Evolutionary conservation across 352 stramenopile species (phyloP), one percentile per base, ranked within the genome.

Genomic region (Phytophthora sansomeana): DNA sequence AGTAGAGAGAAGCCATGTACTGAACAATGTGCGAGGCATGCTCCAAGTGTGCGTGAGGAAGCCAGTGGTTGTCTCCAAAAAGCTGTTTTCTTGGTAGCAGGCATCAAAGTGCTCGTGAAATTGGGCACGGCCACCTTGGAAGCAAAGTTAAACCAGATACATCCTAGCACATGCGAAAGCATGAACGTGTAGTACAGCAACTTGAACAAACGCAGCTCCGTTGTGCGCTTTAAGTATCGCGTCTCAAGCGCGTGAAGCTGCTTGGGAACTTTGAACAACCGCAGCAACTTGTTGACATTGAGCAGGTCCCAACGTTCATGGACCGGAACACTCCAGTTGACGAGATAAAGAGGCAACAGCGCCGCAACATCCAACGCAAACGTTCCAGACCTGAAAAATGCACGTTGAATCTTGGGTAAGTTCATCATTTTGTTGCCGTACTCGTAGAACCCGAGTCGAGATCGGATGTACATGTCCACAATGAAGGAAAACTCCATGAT

Each of bases 181-280:
- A 92, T 58, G 47, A 90, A 90, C 0, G 75, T 87, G 61, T 90
- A 92, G 70, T 90, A 92, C 0, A 92, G 58, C 9, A 92, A 54
- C 62, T 89, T 91, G 64, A 87, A 86, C 10, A 92, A 32, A 0
- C 81, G 80, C 5, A 92, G 43, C 28, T 92, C 80, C 0, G 78
- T 59, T 1, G 80, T 91, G 8, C 72, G 69, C 58, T 88, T 90
- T 3, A 90, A 48, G 47, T 87, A 91, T 32, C 80, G 75, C 48
- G 76, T 87, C 38, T 91, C 79, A 1, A 89, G 73, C 4, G 72
- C 77, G 6, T 50, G 58, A 7, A 91, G 72, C 30, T 89, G 79
- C 0, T 28, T 74, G 0, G 81, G 78, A 2, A 89, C 77, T 39
- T 89, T 91, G 17, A 74, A 55, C 9, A 91, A 43, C 0, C 81